Base-by-base conservation (phyloP, 352 stramenopile genomes). In the Phytopythium kandeliae region DNA sequence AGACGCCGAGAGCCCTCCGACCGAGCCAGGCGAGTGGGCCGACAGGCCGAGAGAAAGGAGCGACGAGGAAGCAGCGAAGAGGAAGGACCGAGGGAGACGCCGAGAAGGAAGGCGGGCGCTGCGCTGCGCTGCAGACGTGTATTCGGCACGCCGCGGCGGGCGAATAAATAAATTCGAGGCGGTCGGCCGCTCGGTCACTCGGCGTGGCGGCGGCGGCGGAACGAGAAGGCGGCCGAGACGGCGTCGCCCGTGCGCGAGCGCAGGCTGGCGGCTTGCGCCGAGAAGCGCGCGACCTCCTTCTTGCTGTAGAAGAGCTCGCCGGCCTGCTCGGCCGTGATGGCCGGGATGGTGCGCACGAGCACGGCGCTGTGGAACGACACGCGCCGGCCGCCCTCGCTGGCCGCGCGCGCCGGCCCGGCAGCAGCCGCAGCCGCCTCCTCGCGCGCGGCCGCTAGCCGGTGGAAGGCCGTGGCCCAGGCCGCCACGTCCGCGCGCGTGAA, bases 321-420 rank as follows among this genome's bases (percentile, higher is more conserved):
- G 25, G 80, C 60, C 41, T 84, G 62, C 35, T 85, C 70, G 37
- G 77, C 62, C 8, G 58, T 55, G 1, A 87, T 55, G 1, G 60
- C 60, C 21, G 76, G 76, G 55, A 87, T 87, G 12, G 66, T 78
- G 26, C 76, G 68, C 13, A 87, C 76, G 22, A 78, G 48, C 26
- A 87, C 76, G 25, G 63, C 78, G 54, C 53, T 59, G 53, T 79
- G 77, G 58, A 87, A 87, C 26, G 73, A 80, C 30, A 87, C 76
- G 45, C 63, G 71, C 35, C 76, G 71, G 51, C 59, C 57, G 45
- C 58, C 19, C 50, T 65, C 16, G 54, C 64, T 11, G 45, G 45
- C 40, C 4, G 4, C 28, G 28, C 28, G 28, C 62, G 10, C 67
- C 63, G 6, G 16, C 7, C 5, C 22, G 3, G 21, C 47, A 25